Evolutionary conservation across 768 basidiomycete genomes (phyloP), one percentile per base, ranked within the genome.

Genomic region (Russula sp.): DNA sequence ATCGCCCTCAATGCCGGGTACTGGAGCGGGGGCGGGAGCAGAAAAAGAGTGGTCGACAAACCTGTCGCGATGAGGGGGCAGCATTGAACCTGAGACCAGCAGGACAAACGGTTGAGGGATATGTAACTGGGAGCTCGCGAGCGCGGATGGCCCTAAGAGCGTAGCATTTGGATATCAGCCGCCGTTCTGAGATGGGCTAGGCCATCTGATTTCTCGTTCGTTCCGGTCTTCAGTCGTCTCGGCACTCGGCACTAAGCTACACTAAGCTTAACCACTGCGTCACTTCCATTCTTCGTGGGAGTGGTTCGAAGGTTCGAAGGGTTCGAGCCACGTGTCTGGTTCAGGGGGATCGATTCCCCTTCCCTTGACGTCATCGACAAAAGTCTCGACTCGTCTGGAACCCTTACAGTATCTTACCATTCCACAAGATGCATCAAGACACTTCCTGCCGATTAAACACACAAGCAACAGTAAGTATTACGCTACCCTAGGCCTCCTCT

Each of bases 101-200:
- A 56, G 54, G 35, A 48, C 6, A 9, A 48, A 48, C 22, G 47
- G 42, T 20, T 47, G 20, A 47, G 9, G 45, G 45, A 20, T 47
- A 6, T 44, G 44, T 44, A 44, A 44, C 44, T 44, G 45, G 40
- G 14, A 14, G 4, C 40, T 37, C 37, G 37, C 40, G 40, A 14
- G 40, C 40, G 7, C 11, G 11, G 37, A 37, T 37, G 8, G 37
- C 11, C 37, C 37, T 27, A 27, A 37, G 11, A 37, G 37, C 11
- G 40, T 2, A 9, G n/a, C 45, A 47, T 56, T 60, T 61, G 61
- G 61, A 48, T 50, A 55, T 22, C n/a, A 20, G n/a, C 45, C 35
- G 7, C 35, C 42, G 16, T 44, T 44, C 6, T 6, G 16, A 44
- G 42, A 44, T 20, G 45, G 45, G 45, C 45, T 20, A 4, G 45